Evolutionary conservation across 1,284 basidiomycete species (phyloP), one percentile per base, ranked within the genome.

Genomic region (Rhodotorula sp.): DNA sequence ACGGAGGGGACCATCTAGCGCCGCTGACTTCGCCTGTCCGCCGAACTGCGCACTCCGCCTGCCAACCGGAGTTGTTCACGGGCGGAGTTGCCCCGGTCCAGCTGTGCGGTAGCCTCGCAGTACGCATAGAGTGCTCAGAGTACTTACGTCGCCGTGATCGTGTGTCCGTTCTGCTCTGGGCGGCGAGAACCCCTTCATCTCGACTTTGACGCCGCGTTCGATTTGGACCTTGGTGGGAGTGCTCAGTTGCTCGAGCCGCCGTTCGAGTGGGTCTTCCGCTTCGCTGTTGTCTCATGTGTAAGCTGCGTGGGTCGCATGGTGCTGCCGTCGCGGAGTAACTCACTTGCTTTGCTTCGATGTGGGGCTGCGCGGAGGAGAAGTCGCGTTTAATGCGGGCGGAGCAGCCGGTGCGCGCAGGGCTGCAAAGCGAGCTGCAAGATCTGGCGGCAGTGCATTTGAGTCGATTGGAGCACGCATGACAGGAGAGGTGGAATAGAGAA

Each of bases 381-480:
- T n/a, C n/a, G n/a, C n/a, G n/a, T n/a, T n/a, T n/a, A n/a, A n/a
- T 5, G 52, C 5, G 39, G 46, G 15, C 10, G 61, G 20, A 14
- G n/a, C 10, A 23, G 56, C 31, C 29, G 58, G 31, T 3, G 23
- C 39, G 26, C 67, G 61, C 29, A 68, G 54, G 21, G 67, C 67
- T 1, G 67, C 67, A 29, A 68, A 58, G 39, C 67, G 61, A 3
- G 61, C 67, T 15, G 56, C 29, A 16, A 68, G 67, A 15, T 49
- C 57, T 4, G 49, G 26, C 1, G 67, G 67, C 18, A 63, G 61
- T 0, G 61, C 18, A 48, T 62, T 58, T n/a, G 66, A 58, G 18
- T 31, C 15, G 4, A 59, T 21, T 1, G 67, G 62, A 1, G 49
- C 26, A 34, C 48, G 56, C 67, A 68, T 67, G 1, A 48, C 23